Percentiles rank a stretch among this genome's conserved stretches.
These are phyloP conservation scores for Candida stauntonica DNA, from an alignment of 805 yeast species.

Conservation along the genomic window DNA sequence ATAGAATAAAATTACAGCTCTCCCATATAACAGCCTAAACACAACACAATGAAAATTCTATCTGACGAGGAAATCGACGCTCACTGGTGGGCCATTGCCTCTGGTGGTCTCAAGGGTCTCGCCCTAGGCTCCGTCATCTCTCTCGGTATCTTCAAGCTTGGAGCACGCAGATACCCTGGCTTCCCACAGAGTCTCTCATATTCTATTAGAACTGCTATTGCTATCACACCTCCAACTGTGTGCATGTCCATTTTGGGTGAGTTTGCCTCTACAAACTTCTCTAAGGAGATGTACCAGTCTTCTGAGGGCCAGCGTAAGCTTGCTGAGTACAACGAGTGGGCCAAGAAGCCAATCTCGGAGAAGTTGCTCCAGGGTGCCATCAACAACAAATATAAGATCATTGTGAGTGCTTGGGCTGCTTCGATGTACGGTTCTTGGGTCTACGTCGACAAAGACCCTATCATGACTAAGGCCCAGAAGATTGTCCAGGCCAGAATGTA, in stretches of 20 bases:
- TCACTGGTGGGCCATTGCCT: constrained; percentile 52
- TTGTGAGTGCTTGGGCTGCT: constrained; percentile 74
- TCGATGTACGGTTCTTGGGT: constrained; percentile 79
- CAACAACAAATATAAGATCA: constrained; percentile 59
- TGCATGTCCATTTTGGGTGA: constrained; percentile 65
- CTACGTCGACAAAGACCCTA: constrained; percentile 64
- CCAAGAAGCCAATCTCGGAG: constrained; percentile 42
- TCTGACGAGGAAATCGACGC: constrained; percentile 63
- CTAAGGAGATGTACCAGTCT: constrained; percentile 53
- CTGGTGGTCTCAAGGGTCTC: constrained; percentile 61
- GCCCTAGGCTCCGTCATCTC: constrained; percentile 55
- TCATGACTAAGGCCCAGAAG: constrained; percentile 73
- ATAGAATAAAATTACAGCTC: too few relatives aligned
- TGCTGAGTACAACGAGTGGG: constrained; percentile 51
- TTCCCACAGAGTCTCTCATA: constrained; percentile 43
- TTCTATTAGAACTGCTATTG: constrained; percentile 59
- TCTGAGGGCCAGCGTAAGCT: constrained; percentile 35
- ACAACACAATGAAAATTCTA: constrained; percentile 56
- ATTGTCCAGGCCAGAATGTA: constrained; percentile 88
- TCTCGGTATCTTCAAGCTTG: constrained; percentile 46
- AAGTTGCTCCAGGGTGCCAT: constrained; percentile 45
- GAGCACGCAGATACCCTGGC: constrained; percentile 43
- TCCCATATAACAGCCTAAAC: neutral
- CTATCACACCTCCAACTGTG: constrained; percentile 64
- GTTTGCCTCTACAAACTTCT: constrained; percentile 63